phyloP scores from a whole-genome alignment of 768 basidiomycete species.

The Boletellus sp. region DNA sequence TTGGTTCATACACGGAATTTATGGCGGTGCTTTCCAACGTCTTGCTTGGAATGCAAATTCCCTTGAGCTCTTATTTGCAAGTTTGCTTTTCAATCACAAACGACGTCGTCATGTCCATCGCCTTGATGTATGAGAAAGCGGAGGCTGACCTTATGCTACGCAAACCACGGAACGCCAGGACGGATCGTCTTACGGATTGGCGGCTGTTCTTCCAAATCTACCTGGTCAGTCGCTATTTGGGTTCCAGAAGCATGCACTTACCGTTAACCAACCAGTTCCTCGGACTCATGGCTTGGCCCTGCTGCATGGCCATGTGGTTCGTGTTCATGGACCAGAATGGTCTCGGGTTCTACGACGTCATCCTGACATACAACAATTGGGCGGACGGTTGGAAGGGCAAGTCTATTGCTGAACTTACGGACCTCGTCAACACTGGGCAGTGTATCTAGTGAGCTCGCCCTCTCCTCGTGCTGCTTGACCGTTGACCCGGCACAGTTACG shows the following conservation, averaged over 20 bases:
- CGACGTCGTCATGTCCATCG: conserved; percentile 49
- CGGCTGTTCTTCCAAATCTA: conserved; percentile 48
- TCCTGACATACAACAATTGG: conserved; percentile 42
- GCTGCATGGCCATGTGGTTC: conserved; percentile 42
- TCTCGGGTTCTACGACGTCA: conserved; percentile 36
- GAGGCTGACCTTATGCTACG: conserved; percentile 48
- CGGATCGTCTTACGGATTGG: conserved; percentile 49
- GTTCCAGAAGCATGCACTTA: conserved; percentile 1
- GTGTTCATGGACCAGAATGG: conserved; percentile 38
- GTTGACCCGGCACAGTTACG: conserved; percentile 32
- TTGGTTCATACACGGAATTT: conserved; percentile 59
- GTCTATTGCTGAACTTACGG: conserved; percentile 25
- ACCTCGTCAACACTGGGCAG: conserved; percentile 40
- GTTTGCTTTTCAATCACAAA: conserved; percentile 53
- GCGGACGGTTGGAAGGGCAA: conserved; percentile 34
- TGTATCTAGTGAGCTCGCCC: conserved; percentile 40
- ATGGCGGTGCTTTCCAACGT: conserved; percentile 55
- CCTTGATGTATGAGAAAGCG: conserved; percentile 50
- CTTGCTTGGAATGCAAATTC: conserved; percentile 55
- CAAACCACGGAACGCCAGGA: conserved; percentile 47
- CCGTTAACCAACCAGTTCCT: conserved; percentile 31
- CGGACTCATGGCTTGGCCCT: conserved; percentile 45
- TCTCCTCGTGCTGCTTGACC: not conserved
- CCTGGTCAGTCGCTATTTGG: conserved; percentile 29
- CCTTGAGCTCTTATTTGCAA: conserved; percentile 53